phyloP scores from a whole-genome alignment of 768 basidiomycete genomes.

The Suillus clintonianus region DNA sequence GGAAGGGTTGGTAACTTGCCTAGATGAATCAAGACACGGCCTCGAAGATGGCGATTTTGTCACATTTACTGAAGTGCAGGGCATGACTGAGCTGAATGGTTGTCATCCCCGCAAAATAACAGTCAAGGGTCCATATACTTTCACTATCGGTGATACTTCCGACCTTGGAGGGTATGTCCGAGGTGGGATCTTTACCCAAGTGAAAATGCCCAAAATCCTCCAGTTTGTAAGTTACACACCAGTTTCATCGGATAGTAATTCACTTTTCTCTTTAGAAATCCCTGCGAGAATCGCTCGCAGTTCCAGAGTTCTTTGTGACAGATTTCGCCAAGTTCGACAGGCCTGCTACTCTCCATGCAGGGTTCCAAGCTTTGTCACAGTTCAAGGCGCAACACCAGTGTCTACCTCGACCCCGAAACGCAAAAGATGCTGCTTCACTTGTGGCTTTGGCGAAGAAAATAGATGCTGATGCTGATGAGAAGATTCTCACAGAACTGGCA shows the following conservation, averaged over 20 bases:
- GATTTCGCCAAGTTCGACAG: slow-evolving; percentile 98
- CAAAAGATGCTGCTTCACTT: slow-evolving; percentile 74
- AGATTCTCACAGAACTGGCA: slow-evolving; percentile 78
- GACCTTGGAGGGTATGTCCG: slow-evolving; percentile 73
- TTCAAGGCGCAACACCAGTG: slow-evolving; percentile 67
- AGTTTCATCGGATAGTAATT: background rate
- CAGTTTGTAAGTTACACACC: slow-evolving; percentile 72
- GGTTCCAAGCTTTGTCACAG: slow-evolving; percentile 89
- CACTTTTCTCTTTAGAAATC: slow-evolving; percentile 68
- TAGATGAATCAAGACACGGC: slow-evolving; percentile 97
- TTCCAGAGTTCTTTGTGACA: slow-evolving; percentile 89
- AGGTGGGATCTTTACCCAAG: slow-evolving; percentile 96
- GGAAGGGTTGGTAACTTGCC: slow-evolving; percentile 92
- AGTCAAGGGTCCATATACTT: slow-evolving; percentile 97
- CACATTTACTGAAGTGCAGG: slow-evolving; percentile 94
- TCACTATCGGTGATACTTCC: slow-evolving; percentile 91
- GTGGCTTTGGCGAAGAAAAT: slow-evolving; percentile 78
- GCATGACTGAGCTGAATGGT: slow-evolving; percentile 88
- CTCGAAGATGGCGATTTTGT: slow-evolving; percentile 99
- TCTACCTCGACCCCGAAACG: slow-evolving; percentile 81
- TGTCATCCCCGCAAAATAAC: slow-evolving; percentile 90
- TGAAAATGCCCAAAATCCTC: slow-evolving; percentile 97
- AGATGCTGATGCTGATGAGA: slow-evolving; percentile 76
- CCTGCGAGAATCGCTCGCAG: slow-evolving; percentile 76
- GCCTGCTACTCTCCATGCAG: slow-evolving; percentile 85